Evolutionary conservation across 1,284 basidiomycete genomes (phyloP).

Genomic region (Cutaneotrichosporon curvatum): DNA sequence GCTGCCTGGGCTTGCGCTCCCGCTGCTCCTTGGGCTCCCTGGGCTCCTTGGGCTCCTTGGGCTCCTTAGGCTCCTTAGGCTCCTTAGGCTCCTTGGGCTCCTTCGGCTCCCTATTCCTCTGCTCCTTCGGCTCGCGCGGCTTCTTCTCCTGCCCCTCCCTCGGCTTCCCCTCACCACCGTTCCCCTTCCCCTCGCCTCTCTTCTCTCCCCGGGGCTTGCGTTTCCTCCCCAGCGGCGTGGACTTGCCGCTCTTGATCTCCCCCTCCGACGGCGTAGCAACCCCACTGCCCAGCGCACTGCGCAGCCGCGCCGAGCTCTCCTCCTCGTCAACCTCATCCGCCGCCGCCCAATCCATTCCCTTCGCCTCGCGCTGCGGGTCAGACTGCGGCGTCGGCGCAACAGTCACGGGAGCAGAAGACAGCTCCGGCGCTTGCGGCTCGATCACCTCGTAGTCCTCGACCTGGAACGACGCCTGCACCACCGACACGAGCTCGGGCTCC

Average conservation of each 20-base stretch:
- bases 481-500: conserved; percentile 13
- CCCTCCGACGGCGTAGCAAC: neutral
- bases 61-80: no score
- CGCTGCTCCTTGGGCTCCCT: neutral
- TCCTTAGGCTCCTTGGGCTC: no score
- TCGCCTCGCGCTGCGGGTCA: conserved; percentile 3
- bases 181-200: neutral
- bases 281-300: neutral
- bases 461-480: no score
- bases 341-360: conserved; percentile 25
- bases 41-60: neutral
- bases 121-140: neutral
- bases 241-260: neutral
- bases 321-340: conserved; percentile 22
- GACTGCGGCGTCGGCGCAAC: neutral
- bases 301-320: conserved; percentile 4
- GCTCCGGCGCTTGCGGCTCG: conserved; percentile 5
- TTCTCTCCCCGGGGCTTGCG: neutral
- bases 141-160: neutral
- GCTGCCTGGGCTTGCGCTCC: conserved; percentile 4
- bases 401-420: neutral
- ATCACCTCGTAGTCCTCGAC: conserved; percentile 22
- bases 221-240: neutral
- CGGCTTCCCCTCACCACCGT: neutral
- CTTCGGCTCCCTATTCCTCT: no score